Percentiles rank a stretch among this genome's conserved stretches.
These are phyloP conservation scores for Elsinoe arachidis DNA, from an alignment of 2,329 filamentous ascomycete species.

Conservation along the genomic window DNA sequence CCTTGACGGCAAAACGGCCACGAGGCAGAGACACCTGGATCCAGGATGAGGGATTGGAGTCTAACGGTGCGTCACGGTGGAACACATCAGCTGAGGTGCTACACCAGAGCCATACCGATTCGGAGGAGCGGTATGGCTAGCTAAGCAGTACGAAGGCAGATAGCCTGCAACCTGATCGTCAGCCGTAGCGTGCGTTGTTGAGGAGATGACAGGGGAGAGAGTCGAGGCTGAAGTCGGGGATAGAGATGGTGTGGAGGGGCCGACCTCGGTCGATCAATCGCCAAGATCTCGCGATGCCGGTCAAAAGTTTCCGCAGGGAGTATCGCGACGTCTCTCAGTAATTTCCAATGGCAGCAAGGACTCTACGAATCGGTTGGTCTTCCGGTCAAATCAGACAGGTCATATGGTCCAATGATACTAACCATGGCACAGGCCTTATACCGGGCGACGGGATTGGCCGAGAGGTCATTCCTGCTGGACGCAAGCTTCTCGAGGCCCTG, in stretches of 20 bases:
- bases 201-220: neutral
- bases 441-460: slow-evolving; percentile 96
- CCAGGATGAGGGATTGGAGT: slow-evolving; percentile 2
- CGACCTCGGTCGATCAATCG: slow-evolving; percentile 6
- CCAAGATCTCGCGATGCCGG: slow-evolving; percentile 5
- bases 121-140: too few relatives aligned
- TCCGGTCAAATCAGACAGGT: neutral
- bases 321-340: neutral
- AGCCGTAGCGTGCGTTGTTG: neutral
- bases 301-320: neutral
- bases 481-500: slow-evolving; percentile 83
- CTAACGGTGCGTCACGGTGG: neutral
- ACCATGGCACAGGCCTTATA: slow-evolving; percentile 63
- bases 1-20: neutral
- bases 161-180: neutral
- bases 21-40: neutral
- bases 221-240: slow-evolving; percentile 1
- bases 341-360: slow-evolving; percentile 51
- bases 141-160: neutral
- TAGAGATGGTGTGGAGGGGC: neutral
- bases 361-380: slow-evolving; percentile 57
- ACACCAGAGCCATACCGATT: neutral
- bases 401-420: neutral
- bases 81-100: neutral
- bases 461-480: slow-evolving; percentile 92